phyloP scores from a whole-genome alignment of 1,139 yeast genomes.

The Magnusiomyces paraingens region DNA sequence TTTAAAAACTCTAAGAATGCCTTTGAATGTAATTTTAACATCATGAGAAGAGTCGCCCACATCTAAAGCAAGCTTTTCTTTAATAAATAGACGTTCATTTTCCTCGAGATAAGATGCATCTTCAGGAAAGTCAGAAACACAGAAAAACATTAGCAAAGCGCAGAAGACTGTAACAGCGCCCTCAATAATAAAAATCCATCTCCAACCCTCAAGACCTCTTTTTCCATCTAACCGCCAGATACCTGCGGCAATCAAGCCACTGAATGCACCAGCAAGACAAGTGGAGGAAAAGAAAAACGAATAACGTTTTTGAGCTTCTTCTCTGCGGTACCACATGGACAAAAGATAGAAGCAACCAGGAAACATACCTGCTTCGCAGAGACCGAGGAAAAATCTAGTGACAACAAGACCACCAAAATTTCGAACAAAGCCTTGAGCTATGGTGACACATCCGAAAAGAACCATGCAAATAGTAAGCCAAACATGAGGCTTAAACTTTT shows the following conservation, averaged over 20 bases:
- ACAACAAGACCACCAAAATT: constrained; percentile 53
- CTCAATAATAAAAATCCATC: constrained; percentile 69
- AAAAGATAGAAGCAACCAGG: constrained; percentile 67
- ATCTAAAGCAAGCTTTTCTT: constrained; percentile 41
- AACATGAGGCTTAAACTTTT: constrained; percentile 54
- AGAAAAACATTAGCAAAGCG: constrained; percentile 54
- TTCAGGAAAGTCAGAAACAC: constrained; percentile 71
- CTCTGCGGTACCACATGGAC: constrained; percentile 46
- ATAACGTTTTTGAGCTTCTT: constrained; percentile 63
- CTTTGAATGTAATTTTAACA: constrained; percentile 28
- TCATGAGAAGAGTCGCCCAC: constrained; percentile 39
- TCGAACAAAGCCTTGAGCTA: constrained; percentile 59
- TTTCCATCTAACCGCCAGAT: constrained; percentile 46
- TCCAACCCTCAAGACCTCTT: constrained; percentile 53
- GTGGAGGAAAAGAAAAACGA: constrained; percentile 64
- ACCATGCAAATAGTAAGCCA: constrained; percentile 55
- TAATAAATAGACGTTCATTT: constrained; percentile 38
- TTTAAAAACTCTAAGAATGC: constrained; percentile 30
- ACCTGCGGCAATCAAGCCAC: constrained; percentile 68
- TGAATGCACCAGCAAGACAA: constrained; percentile 73
- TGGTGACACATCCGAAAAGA: constrained; percentile 55
- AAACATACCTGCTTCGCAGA: constrained; percentile 63
- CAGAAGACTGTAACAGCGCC: constrained; percentile 63
- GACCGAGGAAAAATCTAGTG: constrained; percentile 58
- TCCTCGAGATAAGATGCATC: constrained; percentile 43